Evolutionary conservation across 1,284 basidiomycete genomes (phyloP), one percentile per base, ranked within the genome.

Genomic region (Athelia psychrophila): DNA sequence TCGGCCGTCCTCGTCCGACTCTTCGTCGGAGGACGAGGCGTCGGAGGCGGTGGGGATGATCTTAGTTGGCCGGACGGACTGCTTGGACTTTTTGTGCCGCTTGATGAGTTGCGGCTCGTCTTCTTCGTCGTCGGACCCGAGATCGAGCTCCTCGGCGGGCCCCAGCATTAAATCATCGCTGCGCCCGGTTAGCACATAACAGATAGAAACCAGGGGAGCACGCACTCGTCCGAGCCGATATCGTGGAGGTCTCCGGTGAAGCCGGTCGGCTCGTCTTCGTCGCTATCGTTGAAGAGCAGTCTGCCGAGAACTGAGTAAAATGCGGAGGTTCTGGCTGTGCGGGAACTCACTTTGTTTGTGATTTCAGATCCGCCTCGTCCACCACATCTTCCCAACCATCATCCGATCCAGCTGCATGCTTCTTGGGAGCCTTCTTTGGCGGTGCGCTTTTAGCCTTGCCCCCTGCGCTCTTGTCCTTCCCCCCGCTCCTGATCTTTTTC

Each of bases 301-400:
- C 79, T 81, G 27, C 27, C 33, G 15, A 16, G 27, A 8, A 49
- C 18, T 22, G 33, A 24, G 20, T 47, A 30, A 50, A 25, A 51
- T 24, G 27, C 19, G 18, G 50, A 48, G 23, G 51, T 27, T 49
- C 52, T 44, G 48, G 48, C 53, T 49, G 57, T 48, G 22, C 13
- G 42, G 52, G 38, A 12, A 72, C 73, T 49, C 56, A 83, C 83
- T 74, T 77, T 19, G 70, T 66, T 40, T 76, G 69, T 3, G 66
- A 58, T 49, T 76, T 66, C 55, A 80, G 50, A 54, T 73, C 73
- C 22, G 61, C 71, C 22, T 72, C 76, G 51, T 80, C 79, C 23
- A 78, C 76, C 10, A 83, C 76, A 58, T 80, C 82, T 62, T 86
- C 85, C 86, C 86, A 87, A 10, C 80, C 85, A 54, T 80, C 76